phyloP scores from a whole-genome alignment of 805 yeast species.

The Komagataella kurtzmanii region DNA sequence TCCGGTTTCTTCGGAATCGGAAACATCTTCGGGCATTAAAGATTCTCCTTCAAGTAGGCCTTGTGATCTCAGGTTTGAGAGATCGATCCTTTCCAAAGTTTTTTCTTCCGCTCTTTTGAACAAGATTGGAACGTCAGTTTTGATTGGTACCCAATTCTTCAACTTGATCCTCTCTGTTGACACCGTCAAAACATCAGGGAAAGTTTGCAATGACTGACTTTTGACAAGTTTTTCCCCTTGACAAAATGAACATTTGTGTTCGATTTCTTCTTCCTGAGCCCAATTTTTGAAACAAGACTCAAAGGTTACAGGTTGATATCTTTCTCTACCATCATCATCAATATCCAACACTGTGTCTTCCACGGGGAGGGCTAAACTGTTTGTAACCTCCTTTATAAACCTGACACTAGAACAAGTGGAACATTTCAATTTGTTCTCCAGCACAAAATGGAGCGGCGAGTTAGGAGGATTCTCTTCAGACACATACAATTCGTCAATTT shows the following conservation, averaged over 20 bases:
- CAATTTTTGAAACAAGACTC: conserved; percentile 31
- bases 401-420: conserved; percentile 46
- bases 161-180: conserved; percentile 72
- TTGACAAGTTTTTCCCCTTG: conserved; percentile 21
- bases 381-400: conserved; percentile 39
- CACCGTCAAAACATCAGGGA: conserved; percentile 59
- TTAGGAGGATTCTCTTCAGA: conserved; percentile 27
- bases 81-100: conserved; percentile 19
- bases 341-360: conserved; percentile 22
- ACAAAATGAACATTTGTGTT: conserved; percentile 52
- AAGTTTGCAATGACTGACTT: conserved; percentile 37
- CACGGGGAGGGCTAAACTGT: conserved; percentile 51
- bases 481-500: conserved; percentile 36
- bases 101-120: conserved; percentile 20
- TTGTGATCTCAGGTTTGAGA: conserved; percentile 22
- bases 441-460: conserved; percentile 46
- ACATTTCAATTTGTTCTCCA: conserved; percentile 52
- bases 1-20: conserved; percentile 4
- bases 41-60: conserved; percentile 28
- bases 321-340: conserved; percentile 30
- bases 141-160: conserved; percentile 83
- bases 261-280: conserved; percentile 39
- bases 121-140: conserved; percentile 59
- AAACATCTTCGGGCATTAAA: conserved; percentile 20
- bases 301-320: conserved; percentile 36